Conservation (phyloP, 2,329 filamentous ascomycete genomes). For the Fusarium hainanense region DNA sequence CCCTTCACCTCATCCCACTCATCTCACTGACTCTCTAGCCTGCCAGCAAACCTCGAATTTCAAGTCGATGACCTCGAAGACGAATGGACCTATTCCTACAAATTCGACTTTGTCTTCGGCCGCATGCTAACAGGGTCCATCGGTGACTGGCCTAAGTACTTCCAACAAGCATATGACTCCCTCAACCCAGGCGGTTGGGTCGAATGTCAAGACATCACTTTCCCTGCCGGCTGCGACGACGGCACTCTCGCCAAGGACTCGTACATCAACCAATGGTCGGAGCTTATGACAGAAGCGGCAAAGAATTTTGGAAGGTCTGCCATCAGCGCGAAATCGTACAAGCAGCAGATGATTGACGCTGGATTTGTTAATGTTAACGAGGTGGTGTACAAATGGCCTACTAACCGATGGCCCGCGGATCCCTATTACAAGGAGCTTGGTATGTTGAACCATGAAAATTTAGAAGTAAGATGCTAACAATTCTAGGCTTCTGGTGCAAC, state of each 20-base stretch:
- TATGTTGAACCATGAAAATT: constrained; percentile 1
- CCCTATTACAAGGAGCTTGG: constrained; percentile 64
- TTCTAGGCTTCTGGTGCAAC: constrained; percentile 53
- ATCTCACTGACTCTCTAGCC: constrained; percentile 43
- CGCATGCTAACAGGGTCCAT: constrained; percentile 55
- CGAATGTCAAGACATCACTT: constrained; percentile 57
- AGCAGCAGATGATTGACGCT: constrained; percentile 57
- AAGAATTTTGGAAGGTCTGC: constrained; percentile 47
- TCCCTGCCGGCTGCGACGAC: constrained; percentile 56
- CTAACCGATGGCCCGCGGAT: constrained; percentile 63
- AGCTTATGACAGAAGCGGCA: constrained; percentile 48
- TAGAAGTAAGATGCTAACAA: rapidly evolving
- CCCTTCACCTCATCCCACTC: neutral
- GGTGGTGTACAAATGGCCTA: constrained; percentile 61
- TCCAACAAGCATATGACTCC: constrained; percentile 51
- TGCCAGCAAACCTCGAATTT: constrained; percentile 62
- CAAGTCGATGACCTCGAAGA: constrained; percentile 57
- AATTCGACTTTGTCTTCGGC: constrained; percentile 57
- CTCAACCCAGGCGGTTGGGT: constrained; percentile 58
- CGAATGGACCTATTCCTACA: constrained; percentile 53
- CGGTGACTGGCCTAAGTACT: constrained; percentile 51
- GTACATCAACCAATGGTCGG: constrained; percentile 44
- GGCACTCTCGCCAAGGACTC: constrained; percentile 49
- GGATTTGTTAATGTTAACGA: constrained; percentile 66
- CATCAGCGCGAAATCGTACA: constrained; percentile 47